Conservation (phyloP, 257 asterid genomes). For the Cinchona pubescens region DNA sequence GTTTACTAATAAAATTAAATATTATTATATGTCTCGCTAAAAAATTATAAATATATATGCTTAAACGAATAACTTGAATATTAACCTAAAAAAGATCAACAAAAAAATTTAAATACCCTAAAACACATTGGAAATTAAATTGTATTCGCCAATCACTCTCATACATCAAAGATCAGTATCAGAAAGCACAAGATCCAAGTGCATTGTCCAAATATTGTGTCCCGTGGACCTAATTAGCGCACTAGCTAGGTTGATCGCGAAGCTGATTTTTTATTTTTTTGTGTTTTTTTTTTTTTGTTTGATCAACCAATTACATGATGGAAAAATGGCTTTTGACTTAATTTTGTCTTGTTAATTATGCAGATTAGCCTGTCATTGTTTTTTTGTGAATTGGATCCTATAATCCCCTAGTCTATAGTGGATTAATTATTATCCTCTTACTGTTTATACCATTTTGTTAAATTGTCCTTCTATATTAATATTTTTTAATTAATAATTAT, state of each 20-base stretch:
- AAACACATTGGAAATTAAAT: slow-evolving; percentile 5
- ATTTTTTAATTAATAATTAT: too few relatives aligned
- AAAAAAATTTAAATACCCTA: slow-evolving; percentile 2
- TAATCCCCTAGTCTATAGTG: background rate
- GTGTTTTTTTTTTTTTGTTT: too few relatives aligned
- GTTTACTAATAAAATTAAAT: background rate
- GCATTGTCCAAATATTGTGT: slow-evolving; percentile 8
- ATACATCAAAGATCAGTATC: slow-evolving; percentile 16
- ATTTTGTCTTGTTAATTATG: background rate
- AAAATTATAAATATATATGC: background rate
- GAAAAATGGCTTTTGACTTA: slow-evolving; percentile 16
- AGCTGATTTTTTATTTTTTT: slow-evolving; percentile 5
- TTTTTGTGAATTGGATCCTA: background rate
- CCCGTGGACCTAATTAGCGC: slow-evolving; percentile 24
- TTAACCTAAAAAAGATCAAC: background rate
- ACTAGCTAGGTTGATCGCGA: slow-evolving; percentile 14
- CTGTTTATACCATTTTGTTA: background rate
- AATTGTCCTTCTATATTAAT: too few relatives aligned
- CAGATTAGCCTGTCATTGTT: background rate
- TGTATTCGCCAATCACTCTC: slow-evolving; percentile 9
- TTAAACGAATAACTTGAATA: background rate
- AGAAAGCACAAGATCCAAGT: slow-evolving; percentile 14
- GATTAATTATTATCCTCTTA: background rate
- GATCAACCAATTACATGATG: slow-evolving; percentile 18
- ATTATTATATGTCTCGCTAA: background rate